These are phyloP conservation scores for Geotrichum histeridarum DNA, from an alignment of 1,139 yeast species.

Conservation along the genomic window DNA sequence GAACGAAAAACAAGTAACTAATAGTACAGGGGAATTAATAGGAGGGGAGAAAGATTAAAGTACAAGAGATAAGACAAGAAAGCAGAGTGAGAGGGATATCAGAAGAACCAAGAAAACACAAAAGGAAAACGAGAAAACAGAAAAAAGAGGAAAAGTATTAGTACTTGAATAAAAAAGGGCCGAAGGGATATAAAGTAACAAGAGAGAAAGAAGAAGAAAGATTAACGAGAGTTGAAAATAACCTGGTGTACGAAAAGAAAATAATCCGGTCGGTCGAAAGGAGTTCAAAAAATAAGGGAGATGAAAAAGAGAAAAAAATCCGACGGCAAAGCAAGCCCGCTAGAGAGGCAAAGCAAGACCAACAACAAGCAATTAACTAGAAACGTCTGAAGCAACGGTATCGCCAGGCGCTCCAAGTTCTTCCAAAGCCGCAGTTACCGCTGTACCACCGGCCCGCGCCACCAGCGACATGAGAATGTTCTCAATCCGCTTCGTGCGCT, in stretches of 20 bases:
- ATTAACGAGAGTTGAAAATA: background rate
- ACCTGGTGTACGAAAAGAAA: background rate
- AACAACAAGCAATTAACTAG: background rate
- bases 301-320: background rate
- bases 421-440: background rate
- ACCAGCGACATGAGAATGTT: slow-evolving; percentile 14
- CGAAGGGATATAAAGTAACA: background rate
- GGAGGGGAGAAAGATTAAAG: background rate
- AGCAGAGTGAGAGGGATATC: background rate
- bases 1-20: background rate
- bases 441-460: background rate
- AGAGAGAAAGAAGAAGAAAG: background rate
- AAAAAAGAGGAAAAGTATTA: background rate
- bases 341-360: no score
- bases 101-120: background rate
- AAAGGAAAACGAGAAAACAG: background rate
- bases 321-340: no score
- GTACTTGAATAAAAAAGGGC: background rate
- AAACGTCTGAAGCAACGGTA: background rate
- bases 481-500: slow-evolving; percentile 11
- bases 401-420: background rate
- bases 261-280: background rate
- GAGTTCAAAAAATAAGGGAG: background rate
- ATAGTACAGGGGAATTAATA: background rate
- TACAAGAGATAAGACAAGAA: background rate